A percentile compares a stretch with the other conserved stretches of the same genome.
Conservation (phyloP, 1,284 basidiomycete genomes). For the Coniferiporia sulphurascens region DNA sequence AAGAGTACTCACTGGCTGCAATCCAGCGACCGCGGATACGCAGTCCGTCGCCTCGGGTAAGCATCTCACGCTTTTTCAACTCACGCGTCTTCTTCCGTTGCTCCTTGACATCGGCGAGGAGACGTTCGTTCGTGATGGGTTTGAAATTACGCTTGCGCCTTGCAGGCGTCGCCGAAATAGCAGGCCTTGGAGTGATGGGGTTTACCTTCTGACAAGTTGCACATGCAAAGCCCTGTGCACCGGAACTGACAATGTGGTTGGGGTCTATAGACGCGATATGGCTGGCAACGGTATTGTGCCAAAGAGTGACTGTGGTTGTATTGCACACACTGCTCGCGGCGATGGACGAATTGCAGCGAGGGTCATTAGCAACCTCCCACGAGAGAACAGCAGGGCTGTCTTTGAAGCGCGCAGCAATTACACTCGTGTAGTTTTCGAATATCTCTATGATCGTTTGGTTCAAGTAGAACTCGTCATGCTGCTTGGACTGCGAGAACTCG, state of each 20-base stretch:
- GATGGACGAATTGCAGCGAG: constrained; percentile 56
- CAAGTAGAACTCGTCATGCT: constrained; percentile 57
- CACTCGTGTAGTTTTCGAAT: constrained; percentile 53
- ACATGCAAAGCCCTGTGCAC: constrained; percentile 59
- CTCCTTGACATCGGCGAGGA: constrained; percentile 44
- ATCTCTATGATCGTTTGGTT: constrained; percentile 42
- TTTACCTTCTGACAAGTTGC: constrained; percentile 53
- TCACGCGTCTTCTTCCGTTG: constrained; percentile 36
- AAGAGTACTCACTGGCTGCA: constrained; percentile 38
- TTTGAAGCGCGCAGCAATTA: constrained; percentile 50
- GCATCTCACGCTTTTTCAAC: constrained; percentile 22
- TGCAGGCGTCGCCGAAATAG: constrained; percentile 37
- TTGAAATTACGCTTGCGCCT: constrained; percentile 32
- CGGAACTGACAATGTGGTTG: constrained; percentile 60
- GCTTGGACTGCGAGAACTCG: constrained; percentile 35
- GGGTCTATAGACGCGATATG: constrained; percentile 48
- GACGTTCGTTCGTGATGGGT: constrained; percentile 38
- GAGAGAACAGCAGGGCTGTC: constrained; percentile 47
- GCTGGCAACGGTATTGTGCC: constrained; percentile 45
- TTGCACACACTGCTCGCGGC: constrained; percentile 38
- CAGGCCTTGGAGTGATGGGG: constrained; percentile 31
- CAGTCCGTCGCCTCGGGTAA: constrained; percentile 34
- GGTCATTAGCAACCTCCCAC: constrained; percentile 65
- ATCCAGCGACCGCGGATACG: constrained; percentile 58
- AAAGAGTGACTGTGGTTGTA: constrained; percentile 47